Evolutionary conservation across 2,329 filamentous ascomycete species (phyloP).

Genomic region (Pseudogymnoascus sp.): DNA sequence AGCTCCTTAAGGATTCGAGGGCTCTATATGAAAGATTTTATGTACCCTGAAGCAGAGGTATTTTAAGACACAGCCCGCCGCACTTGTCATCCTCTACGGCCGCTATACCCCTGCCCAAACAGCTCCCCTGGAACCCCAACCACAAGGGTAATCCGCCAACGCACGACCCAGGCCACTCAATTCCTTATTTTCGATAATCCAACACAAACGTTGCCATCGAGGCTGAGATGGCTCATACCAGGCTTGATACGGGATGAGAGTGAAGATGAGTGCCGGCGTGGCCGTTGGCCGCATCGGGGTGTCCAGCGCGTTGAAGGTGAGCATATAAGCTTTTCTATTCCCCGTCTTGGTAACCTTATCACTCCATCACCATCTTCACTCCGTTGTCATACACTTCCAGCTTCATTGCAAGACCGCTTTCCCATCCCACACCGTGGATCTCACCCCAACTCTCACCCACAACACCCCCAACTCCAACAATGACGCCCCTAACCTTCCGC

Average conservation of each 20-base stretch:
- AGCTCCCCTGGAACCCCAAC: not conserved
- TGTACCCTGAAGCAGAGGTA: not conserved
- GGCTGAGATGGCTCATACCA: not conserved
- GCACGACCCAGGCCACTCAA: not conserved
- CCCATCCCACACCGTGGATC: not conserved
- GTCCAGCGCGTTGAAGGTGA: not conserved
- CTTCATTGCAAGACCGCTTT: not conserved
- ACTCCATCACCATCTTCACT: not conserved
- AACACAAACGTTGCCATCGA: not conserved
- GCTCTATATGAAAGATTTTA: not conserved
- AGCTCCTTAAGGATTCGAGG: not conserved
- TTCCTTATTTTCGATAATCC: not conserved
- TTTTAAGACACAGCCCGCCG: not conserved
- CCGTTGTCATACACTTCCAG: not conserved
- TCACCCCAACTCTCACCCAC: not conserved
- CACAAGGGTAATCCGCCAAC: not conserved
- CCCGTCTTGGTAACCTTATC: not conserved
- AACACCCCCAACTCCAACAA: not conserved
- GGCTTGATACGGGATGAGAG: not conserved
- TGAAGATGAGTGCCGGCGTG: not conserved
- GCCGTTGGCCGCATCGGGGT: not conserved
- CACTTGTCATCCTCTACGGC: not conserved
- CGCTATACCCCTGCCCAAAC: not conserved
- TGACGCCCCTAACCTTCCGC: conserved; percentile 25
- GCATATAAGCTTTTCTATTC: not conserved